Evolutionary conservation across 345 rosid species (phyloP), one percentile per base, ranked within the genome.

Genomic region (Rhodomyrtus tomentosa): DNA sequence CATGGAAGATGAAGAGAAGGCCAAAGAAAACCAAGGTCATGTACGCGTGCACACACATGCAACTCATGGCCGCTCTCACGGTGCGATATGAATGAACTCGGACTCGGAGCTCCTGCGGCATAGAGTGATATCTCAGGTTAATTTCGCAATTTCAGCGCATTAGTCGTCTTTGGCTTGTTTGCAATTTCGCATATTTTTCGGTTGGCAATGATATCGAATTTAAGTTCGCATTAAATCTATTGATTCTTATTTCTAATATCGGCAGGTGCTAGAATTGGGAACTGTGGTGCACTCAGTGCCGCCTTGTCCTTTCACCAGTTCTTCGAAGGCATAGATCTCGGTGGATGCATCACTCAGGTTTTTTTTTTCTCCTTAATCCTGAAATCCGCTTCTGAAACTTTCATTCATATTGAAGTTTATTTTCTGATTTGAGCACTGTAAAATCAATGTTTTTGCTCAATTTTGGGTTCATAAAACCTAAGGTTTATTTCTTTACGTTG

Each of bases 251-350:
- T 50, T 6, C 16, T 15, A 5, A 52, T 6, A 18, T 52, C 7
- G 21, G 6, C 18, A 89, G 95, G 96, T 95, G 8, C 40, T 95
- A 73, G 96, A 93, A 88, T 4, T 93, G 53, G 96, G 96, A 62
- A 93, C 92, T 49, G 83, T 95, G 49, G 93, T 92, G 27, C 98
- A 92, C 83, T 93, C 98, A 2, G 90, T 92, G 95, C 92, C 7
- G 96, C 96, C 4, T 90, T 94, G 80, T 88, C 93, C 32, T 93
- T 95, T 73, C 96, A 95, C 81, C 98, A 95, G 49, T 91, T 92
- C 88, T 95, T 92, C 40, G 98, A 93, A 85, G 96, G 95, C 59
- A 93, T 93, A 90, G 95, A 94, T 25, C 92, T 93, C 7, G 96
- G 98, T 1, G 93, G 95, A 1, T 92, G 94, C 87, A 92, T 93